Evolutionary conservation across 352 stramenopile species (phyloP).

Genomic region (Phytophthora lateralis): DNA sequence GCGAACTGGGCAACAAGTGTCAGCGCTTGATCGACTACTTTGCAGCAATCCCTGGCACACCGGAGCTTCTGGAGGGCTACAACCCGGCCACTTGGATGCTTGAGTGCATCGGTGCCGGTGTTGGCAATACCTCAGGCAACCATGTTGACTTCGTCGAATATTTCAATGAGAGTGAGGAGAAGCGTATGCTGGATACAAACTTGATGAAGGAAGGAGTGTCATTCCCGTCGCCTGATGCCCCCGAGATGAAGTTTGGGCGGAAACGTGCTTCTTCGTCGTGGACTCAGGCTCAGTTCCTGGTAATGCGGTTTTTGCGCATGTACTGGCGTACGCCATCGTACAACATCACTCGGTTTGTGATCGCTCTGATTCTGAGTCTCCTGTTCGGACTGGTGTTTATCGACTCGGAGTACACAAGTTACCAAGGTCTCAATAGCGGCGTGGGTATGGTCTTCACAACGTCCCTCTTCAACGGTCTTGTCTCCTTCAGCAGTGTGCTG

Average conservation of each 20-base stretch:
- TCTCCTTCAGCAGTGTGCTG: slow-evolving; percentile 67
- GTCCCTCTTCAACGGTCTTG: slow-evolving; percentile 78
- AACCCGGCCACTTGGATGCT: slow-evolving; percentile 52
- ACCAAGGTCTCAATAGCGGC: slow-evolving; percentile 42
- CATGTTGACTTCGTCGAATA: slow-evolving; percentile 34
- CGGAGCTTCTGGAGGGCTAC: slow-evolving; percentile 53
- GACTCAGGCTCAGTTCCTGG: slow-evolving; percentile 36
- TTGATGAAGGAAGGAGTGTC: slow-evolving; percentile 41
- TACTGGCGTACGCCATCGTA: slow-evolving; percentile 88
- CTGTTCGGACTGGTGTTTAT: slow-evolving; percentile 73
- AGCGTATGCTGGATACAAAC: slow-evolving; percentile 29
- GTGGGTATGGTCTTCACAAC: slow-evolving; percentile 85
- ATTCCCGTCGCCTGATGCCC: slow-evolving; percentile 29
- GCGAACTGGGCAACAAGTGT: slow-evolving; percentile 59
- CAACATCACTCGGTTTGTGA: slow-evolving; percentile 69
- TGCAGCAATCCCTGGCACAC: slow-evolving; percentile 50
- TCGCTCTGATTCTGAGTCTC: slow-evolving; percentile 57
- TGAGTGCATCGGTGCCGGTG: slow-evolving; percentile 45
- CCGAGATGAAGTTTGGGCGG: slow-evolving; percentile 43
- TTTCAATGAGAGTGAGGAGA: slow-evolving; percentile 40
- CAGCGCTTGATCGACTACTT: slow-evolving; percentile 64
- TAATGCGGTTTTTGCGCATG: slow-evolving; percentile 54
- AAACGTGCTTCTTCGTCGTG: slow-evolving; percentile 35
- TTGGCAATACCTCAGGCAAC: slow-evolving; percentile 22
- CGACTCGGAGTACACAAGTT: slow-evolving; percentile 54